Evolutionary conservation across 768 basidiomycete species (phyloP).

Genomic region (Coprinopsis marcescibilis): DNA sequence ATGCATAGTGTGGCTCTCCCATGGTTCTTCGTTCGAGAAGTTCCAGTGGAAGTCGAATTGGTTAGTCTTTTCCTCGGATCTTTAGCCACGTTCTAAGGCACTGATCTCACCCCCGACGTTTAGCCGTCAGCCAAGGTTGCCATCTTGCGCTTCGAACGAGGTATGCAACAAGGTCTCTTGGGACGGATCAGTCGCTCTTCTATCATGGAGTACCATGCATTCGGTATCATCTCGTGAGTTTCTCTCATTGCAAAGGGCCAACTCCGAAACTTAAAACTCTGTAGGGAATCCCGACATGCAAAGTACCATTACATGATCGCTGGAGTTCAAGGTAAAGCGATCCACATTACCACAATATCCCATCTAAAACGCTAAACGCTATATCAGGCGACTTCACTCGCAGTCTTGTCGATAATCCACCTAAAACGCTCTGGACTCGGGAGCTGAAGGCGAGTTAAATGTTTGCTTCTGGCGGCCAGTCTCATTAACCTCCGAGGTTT

Average conservation of each 20-base stretch:
- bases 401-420: constrained; percentile 63
- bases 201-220: constrained; percentile 79
- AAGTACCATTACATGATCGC: constrained; percentile 79
- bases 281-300: constrained; percentile 66
- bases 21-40: constrained; percentile 72
- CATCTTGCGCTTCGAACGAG: constrained; percentile 71
- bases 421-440: constrained; percentile 70
- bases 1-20: constrained; percentile 56
- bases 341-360: neutral
- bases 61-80: constrained; percentile 34
- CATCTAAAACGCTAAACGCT: constrained; percentile 3
- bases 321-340: constrained; percentile 56
- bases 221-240: constrained; percentile 69
- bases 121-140: constrained; percentile 79
- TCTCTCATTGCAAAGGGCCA: constrained; percentile 5
- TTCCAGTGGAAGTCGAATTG: constrained; percentile 68
- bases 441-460: constrained; percentile 58
- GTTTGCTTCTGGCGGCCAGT: neutral
- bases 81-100: constrained; percentile 3
- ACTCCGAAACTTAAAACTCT: neutral
- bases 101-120: constrained; percentile 1
- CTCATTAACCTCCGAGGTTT: constrained; percentile 8
- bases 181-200: constrained; percentile 68
- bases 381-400: constrained; percentile 64
- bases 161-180: constrained; percentile 80